Percentiles rank a stretch among this genome's conserved stretches.
These are phyloP conservation scores for Megacollybia marginata DNA, from an alignment of 768 basidiomycete species.

Conservation along the genomic window DNA sequence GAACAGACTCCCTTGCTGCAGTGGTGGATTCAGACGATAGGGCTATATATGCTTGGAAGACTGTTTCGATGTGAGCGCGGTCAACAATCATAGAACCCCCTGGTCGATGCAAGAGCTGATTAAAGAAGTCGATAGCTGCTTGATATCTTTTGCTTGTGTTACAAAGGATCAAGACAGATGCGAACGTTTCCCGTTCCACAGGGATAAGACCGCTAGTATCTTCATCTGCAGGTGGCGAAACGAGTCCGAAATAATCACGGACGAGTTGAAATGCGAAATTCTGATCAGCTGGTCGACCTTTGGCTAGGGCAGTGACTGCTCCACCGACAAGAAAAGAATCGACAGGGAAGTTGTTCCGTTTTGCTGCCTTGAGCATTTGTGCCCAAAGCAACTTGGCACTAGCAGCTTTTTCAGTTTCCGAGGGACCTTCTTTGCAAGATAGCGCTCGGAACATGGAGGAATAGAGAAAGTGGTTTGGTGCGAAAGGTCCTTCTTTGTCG, in stretches of 20 bases:
- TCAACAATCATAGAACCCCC: constrained; percentile 37
- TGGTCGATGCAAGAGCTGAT: constrained; percentile 47
- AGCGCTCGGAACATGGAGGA: constrained; percentile 58
- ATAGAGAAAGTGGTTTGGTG: constrained; percentile 54
- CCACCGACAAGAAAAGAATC: constrained; percentile 48
- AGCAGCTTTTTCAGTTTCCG: constrained; percentile 38
- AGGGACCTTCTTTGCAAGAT: constrained; percentile 18
- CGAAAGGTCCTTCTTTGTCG: constrained; percentile 54
- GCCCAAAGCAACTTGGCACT: constrained; percentile 71
- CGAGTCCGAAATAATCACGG: constrained; percentile 56
- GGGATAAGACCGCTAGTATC: constrained; percentile 28
- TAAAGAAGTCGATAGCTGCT: constrained; percentile 48
- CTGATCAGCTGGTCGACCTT: constrained; percentile 52
- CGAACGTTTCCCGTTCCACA: constrained; percentile 42
- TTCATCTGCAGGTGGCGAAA: constrained; percentile 32
- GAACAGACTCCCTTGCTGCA: constrained; percentile 42
- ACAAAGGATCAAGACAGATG: constrained; percentile 50
- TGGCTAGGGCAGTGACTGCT: constrained; percentile 47
- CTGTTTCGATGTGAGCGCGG: constrained; percentile 50
- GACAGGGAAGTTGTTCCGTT: constrained; percentile 38
- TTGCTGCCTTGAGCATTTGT: constrained; percentile 47
- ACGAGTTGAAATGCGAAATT: constrained; percentile 61
- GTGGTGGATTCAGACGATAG: constrained; percentile 28
- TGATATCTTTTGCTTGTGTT: constrained; percentile 37
- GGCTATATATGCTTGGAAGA: constrained; percentile 47